phyloP scores from a whole-genome alignment of 768 basidiomycete genomes.

The Tephrocybe sp. region DNA sequence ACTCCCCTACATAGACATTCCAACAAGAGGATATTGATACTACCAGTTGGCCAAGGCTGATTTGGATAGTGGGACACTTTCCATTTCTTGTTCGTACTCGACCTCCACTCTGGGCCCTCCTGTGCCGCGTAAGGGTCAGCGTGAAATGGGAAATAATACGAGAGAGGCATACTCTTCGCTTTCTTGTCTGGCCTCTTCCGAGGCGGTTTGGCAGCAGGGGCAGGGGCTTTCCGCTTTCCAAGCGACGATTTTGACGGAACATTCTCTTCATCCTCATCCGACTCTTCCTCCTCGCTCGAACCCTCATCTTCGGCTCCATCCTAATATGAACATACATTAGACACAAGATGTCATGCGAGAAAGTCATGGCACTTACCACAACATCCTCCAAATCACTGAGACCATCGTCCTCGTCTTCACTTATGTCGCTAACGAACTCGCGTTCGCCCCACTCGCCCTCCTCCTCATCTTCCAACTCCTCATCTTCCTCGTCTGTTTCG shows the following conservation, averaged over 20 bases:
- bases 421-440: conserved; percentile 76
- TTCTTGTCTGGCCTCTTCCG: conserved; percentile 60
- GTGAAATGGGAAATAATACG: neutral
- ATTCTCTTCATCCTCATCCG: conserved; percentile 35
- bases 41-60: conserved; percentile 56
- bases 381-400: conserved; percentile 71
- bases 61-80: conserved; percentile 55
- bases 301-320: conserved; percentile 28
- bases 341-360: neutral
- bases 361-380: conserved; percentile 40
- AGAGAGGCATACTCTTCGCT: conserved; percentile 48
- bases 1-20: conserved; percentile 1
- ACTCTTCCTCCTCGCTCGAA: conserved; percentile 39
- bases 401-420: conserved; percentile 63
- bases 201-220: conserved; percentile 37
- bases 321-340: conserved; percentile 12
- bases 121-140: conserved; percentile 21
- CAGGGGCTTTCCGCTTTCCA: conserved; percentile 66
- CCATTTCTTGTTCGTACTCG: conserved; percentile 95
- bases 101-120: conserved; percentile 86
- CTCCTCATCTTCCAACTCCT: conserved; percentile 49
- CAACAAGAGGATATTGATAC: conserved; percentile 8
- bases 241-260: conserved; percentile 38
- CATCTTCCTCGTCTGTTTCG: conserved; percentile 60
- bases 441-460: conserved; percentile 57